Percentiles rank a stretch among this genome's conserved stretches.
Conservation (phyloP, 2,329 filamentous ascomycete species). For the Aspergillus aculeatus region DNA sequence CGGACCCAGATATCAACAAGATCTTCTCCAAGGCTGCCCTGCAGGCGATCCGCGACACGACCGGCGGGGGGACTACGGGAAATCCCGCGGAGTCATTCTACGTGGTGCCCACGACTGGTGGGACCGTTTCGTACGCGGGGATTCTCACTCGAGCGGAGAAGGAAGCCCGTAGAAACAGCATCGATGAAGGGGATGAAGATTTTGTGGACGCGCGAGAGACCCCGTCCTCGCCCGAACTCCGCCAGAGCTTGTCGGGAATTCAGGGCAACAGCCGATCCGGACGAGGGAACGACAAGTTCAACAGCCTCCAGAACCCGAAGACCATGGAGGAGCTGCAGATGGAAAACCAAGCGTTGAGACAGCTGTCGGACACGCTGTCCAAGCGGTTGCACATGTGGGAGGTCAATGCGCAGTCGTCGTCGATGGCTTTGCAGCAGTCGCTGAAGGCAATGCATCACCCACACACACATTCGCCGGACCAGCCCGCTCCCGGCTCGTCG, state of each 20-base stretch:
- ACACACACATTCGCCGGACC: conserved; percentile 30
- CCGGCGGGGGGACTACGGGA: conserved; percentile 50
- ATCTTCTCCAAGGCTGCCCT: conserved; percentile 85
- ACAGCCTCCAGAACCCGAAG: conserved; percentile 50
- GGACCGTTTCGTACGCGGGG: conserved; percentile 88
- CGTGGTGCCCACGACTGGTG: conserved; percentile 86
- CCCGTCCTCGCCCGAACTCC: conserved; percentile 50
- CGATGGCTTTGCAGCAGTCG: conserved; percentile 82
- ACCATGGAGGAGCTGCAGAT: conserved; percentile 83
- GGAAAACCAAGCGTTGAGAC: conserved; percentile 83
- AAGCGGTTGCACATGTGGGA: conserved; percentile 91
- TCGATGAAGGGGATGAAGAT: conserved; percentile 73
- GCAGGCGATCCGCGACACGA: conserved; percentile 69
- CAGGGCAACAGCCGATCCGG: conserved; percentile 26
- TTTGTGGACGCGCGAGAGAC: conserved; percentile 86
- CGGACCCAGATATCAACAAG: conserved; percentile 74
- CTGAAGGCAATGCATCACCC: conserved; percentile 53
- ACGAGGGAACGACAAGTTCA: conserved; percentile 30
- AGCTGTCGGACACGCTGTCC: conserved; percentile 80
- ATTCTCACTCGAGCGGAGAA: conserved; percentile 64
- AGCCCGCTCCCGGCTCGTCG: conserved; percentile 32
- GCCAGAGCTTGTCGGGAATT: conserved; percentile 43
- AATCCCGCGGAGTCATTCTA: conserved; percentile 77
- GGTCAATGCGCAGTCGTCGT: conserved; percentile 82
- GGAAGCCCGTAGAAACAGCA: conserved; percentile 43